These are phyloP conservation scores for Lactifluus rugatus DNA, from an alignment of 768 basidiomycete species.

Conservation along the genomic window DNA sequence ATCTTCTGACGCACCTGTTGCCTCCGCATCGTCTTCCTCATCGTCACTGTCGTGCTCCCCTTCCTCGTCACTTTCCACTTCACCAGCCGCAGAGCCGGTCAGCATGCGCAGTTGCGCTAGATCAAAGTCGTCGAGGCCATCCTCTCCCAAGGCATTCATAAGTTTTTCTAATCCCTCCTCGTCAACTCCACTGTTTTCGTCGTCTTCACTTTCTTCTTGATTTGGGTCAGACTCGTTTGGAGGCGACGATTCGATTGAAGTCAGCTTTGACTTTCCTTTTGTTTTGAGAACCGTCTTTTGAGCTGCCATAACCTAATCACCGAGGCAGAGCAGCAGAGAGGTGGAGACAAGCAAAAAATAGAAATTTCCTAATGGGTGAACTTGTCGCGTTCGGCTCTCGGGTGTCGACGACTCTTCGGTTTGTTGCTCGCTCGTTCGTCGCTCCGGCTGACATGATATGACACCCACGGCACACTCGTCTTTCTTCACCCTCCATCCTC, in stretches of 20 bases:
- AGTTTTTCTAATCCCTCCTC: conserved; percentile 49
- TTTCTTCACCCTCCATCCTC: background rate
- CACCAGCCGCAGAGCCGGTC: conserved; percentile 25
- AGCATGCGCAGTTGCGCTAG: conserved; percentile 42
- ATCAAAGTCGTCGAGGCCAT: conserved; percentile 58
- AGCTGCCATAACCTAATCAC: no score
- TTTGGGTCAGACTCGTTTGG: background rate
- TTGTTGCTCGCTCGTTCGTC: no score
- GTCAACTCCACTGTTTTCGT: conserved; percentile 37
- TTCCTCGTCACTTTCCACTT: conserved; percentile 15
- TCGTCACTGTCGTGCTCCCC: conserved; percentile 31
- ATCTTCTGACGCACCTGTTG: conserved; percentile 24
- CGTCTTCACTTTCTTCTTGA: conserved; percentile 12
- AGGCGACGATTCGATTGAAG: background rate
- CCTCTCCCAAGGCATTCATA: conserved; percentile 50
- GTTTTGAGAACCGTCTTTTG: background rate
- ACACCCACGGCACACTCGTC: background rate
- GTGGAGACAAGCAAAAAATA: no score
- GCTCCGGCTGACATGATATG: background rate
- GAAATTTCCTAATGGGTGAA: background rate
- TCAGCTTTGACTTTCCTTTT: background rate
- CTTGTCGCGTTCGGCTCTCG: background rate
- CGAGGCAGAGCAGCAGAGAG: background rate
- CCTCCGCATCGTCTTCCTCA: conserved; percentile 29
- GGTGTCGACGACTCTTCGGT: no score